Percentiles rank a stretch among this genome's conserved stretches.
Conservation (phyloP, 129 eudicot genomes). For the Arctium minus region DNA sequence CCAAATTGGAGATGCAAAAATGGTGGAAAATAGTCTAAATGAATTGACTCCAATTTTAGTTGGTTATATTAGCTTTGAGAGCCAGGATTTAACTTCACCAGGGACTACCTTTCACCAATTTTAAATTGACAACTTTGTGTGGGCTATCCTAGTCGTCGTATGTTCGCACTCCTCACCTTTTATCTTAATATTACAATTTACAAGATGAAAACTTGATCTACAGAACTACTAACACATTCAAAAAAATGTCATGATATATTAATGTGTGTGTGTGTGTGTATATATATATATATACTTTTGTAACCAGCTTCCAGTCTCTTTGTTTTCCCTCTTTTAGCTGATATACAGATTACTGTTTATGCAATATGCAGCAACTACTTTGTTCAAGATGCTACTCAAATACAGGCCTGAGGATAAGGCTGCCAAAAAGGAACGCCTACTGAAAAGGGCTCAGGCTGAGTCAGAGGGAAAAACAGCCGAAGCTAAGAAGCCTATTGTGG, state of each 20-base stretch:
- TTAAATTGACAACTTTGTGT: neutral
- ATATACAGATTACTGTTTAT: neutral
- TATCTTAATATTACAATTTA: neutral
- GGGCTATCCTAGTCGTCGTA: neutral
- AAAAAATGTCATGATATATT: neutral
- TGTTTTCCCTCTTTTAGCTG: neutral
- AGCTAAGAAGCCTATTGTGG: slow-evolving; percentile 63
- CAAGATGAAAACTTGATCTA: neutral
- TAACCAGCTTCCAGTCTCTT: neutral
- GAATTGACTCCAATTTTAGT: neutral
- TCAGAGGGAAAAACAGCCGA: slow-evolving; percentile 47
- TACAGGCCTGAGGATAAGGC: slow-evolving; percentile 69
- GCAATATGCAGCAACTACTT: slow-evolving; percentile 34
- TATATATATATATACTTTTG: neutral
- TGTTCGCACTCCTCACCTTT: neutral
- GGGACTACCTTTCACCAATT: neutral
- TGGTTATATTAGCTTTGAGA: neutral
- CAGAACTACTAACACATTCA: neutral
- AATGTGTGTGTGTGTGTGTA: no score
- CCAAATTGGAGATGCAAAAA: neutral
- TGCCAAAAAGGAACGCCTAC: slow-evolving; percentile 69
- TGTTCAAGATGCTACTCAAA: slow-evolving; percentile 64
- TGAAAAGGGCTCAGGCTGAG: slow-evolving; percentile 87
- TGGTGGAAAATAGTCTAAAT: neutral
- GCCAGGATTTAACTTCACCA: neutral